A percentile compares a stretch with the other conserved stretches of the same genome.
Conservation (phyloP, 2,329 filamentous ascomycete species). For the Aspergillus spinulosporus region DNA sequence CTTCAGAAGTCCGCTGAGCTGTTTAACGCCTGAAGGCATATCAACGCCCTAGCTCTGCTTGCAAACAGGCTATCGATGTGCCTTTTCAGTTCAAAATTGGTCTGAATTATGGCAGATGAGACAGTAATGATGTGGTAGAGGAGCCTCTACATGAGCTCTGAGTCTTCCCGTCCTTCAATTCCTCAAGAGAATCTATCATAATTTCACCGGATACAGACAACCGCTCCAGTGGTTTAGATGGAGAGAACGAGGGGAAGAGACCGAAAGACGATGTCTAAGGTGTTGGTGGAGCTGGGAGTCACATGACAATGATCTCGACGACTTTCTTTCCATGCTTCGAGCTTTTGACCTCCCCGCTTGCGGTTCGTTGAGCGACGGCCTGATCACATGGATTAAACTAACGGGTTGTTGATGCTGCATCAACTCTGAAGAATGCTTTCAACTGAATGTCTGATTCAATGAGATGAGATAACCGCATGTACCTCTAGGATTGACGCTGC, state of each 20-base stretch:
- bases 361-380: background rate
- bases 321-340: background rate
- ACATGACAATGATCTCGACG: background rate
- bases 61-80: too few species aligned
- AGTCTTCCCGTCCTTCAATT: too few species aligned
- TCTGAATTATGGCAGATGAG: too few species aligned
- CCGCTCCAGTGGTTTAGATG: too few species aligned
- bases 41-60: too few species aligned
- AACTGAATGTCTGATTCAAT: background rate
- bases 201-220: too few species aligned
- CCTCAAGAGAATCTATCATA: too few species aligned
- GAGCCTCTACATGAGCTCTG: too few species aligned
- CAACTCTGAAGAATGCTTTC: background rate
- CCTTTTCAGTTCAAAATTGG: too few species aligned
- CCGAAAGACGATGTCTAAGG: background rate
- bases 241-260: background rate
- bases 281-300: conserved; percentile 1
- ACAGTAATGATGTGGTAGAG: too few species aligned
- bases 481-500: background rate
- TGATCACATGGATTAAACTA: background rate
- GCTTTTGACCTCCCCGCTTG: background rate
- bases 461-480: background rate
- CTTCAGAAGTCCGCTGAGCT: too few species aligned
- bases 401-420: background rate
- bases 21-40: too few species aligned